phyloP scores from a whole-genome alignment of 495 filamentous ascomycete genomes.

The Hamigera avellanea region DNA sequence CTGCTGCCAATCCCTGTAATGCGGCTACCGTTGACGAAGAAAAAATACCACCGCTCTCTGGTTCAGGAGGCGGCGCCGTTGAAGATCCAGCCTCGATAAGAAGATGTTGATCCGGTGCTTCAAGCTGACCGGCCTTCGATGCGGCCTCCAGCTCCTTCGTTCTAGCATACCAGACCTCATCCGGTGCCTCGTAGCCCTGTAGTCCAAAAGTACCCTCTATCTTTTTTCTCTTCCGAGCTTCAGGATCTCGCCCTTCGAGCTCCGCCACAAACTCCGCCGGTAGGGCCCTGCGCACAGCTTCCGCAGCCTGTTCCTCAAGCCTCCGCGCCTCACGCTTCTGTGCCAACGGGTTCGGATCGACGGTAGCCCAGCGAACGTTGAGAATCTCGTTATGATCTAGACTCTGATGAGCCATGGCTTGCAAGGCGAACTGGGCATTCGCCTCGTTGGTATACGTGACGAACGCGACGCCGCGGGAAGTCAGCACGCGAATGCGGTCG shows the following conservation, averaged over 20 bases:
- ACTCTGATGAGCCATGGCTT: constrained; percentile 80
- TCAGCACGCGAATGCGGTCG: constrained; percentile 84
- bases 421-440: constrained; percentile 82
- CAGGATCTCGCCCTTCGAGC: constrained; percentile 81
- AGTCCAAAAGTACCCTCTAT: constrained; percentile 85
- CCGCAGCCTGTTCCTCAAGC: constrained; percentile 96
- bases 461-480: constrained; percentile 79
- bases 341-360: constrained; percentile 90
- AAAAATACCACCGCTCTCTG: constrained; percentile 53
- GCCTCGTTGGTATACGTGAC: constrained; percentile 80
- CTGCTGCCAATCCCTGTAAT: constrained; percentile 40
- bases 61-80: constrained; percentile 6
- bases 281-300: constrained; percentile 82
- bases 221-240: constrained; percentile 75
- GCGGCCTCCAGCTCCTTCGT: constrained; percentile 35
- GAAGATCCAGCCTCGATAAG: constrained; percentile 29
- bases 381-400: constrained; percentile 84
- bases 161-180: constrained; percentile 85
- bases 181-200: constrained; percentile 85
- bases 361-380: constrained; percentile 95
- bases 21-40: constrained; percentile 69
- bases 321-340: constrained; percentile 82
- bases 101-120: constrained; percentile 30
- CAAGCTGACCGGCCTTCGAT: constrained; percentile 24
- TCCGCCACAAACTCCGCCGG: constrained; percentile 88